Base-by-base conservation (phyloP, 495 filamentous ascomycete species). In the Penicillium roqueforti region DNA sequence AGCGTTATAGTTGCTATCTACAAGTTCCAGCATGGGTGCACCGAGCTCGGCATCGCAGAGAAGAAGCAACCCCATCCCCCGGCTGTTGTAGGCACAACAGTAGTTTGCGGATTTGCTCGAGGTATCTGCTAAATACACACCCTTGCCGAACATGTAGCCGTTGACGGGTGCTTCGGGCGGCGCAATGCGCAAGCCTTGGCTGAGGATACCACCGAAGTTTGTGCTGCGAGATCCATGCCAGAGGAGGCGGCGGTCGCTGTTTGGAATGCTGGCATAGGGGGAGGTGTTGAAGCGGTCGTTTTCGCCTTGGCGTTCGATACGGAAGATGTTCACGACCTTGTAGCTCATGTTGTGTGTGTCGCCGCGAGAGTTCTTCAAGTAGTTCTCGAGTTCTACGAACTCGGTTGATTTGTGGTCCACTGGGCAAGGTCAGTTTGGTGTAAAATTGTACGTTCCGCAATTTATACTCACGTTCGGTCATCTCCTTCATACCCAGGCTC, bases 41-140 rank as follows among this genome's bases (percentile, higher is more conserved):
- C 89, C 89, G 1, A 93, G 78, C 67, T 92, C 87, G 4, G 84
- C 87, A 50, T 93, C 88, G 66, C 89, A 92, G 2, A 93, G 82
- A 16, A 95, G 76, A 23, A 88, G 65, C 1, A 86, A 68, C 4
- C 82, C 85, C 71, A 79, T 84, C 10, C 75, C 72, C 9, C 76
- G 82, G 39, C 77, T 77, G 56, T 80, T 77, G 6, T 68, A 68
- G 4, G 80, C 60, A 2, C 66, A 78, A 66, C 89, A 93, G 71
- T 95, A 96, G 55, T 83, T 81, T 19, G 89, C 89, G 4, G 86
- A 89, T 68, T 91, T 88, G 66, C 72, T 81, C 56, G 82, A 86
- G 70, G 88, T 87, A 61, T 96, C 91, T 11, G 91, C 90, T 2
- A 95, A 76, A 64, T 96, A 95, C 39, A 95, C 83, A n/a, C 91